These are phyloP conservation scores for Clonostachys rhizophaga DNA, from an alignment of 2,329 filamentous ascomycete species.

Conservation along the genomic window DNA sequence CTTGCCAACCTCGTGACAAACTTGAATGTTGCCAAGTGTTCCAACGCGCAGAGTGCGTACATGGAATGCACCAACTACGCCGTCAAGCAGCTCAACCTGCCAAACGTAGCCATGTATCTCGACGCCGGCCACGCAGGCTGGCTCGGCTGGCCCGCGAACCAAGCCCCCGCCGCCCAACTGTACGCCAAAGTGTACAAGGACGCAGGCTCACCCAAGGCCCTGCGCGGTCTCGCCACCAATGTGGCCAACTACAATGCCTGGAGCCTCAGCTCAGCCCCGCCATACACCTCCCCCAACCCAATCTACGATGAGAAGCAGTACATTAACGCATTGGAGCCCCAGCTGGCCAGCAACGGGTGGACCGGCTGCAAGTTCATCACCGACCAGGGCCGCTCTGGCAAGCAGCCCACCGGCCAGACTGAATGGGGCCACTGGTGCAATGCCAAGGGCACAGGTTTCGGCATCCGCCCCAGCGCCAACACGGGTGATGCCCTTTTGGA, in stretches of 20 bases:
- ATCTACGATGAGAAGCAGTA: constrained; percentile 54
- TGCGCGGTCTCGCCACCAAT: constrained; percentile 53
- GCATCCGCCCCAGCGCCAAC: constrained; percentile 55
- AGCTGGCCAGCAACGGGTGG: constrained; percentile 45
- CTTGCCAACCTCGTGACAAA: constrained; percentile 57
- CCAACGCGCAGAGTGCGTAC: constrained; percentile 41
- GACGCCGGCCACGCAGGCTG: constrained; percentile 55
- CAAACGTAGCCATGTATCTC: constrained; percentile 54
- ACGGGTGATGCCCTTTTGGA: constrained; percentile 56
- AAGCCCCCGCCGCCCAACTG: constrained; percentile 39
- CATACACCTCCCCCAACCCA: constrained; percentile 40
- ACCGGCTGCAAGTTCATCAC: constrained; percentile 39
- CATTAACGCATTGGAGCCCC: constrained; percentile 57
- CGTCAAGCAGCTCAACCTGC: constrained; percentile 43
- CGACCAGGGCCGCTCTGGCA: constrained; percentile 46
- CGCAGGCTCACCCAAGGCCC: constrained; percentile 39
- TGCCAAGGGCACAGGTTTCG: constrained; percentile 58
- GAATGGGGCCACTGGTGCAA: constrained; percentile 68
- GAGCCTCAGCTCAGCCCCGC: constrained; percentile 31
- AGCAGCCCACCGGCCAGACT: constrained; percentile 56
- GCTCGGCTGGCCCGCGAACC: constrained; percentile 53
- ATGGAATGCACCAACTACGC: constrained; percentile 45
- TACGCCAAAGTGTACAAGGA: constrained; percentile 43
- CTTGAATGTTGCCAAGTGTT: constrained; percentile 42
- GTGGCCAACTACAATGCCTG: constrained; percentile 55